Base-by-base conservation (phyloP, 225 moss, liverwort and hornwort genomes). In the Physcomitrium patens region DNA sequence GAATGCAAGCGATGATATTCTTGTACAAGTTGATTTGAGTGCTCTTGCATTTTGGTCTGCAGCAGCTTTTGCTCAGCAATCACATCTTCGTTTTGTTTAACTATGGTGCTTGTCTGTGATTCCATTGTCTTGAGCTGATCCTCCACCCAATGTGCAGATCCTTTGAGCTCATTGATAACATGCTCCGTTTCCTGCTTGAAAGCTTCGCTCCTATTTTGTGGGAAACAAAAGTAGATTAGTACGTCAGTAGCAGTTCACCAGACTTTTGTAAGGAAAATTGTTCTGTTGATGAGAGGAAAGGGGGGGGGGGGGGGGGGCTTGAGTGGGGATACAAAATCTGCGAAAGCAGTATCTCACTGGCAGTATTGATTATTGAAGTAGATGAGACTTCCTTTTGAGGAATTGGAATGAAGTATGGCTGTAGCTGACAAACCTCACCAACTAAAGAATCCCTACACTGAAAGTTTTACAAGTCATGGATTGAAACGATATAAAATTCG, bases 131-230 rank as follows among this genome's bases (percentile, higher is more conserved):
- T 87, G 14, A 99, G 68, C 73, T 89, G 89, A 41, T 58, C 79
- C 70, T 94, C 89, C 19, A 95, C 83, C 78, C 76, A 87, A 55
- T 99, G 86, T 12, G 93, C 94, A 65, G 84, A 84, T 19, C 80
- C 76, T 72, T 95, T 93, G 12, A 99, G 87, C 27, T 94, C 91
- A 51, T 99, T 94, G 37, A 99, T 87, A 48, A 99, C 81, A 1
- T 80, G 78, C 60, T 99, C 93, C 15, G 94, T 99, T 75, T 99
- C 94, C 37, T 77, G 75, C 78, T 93, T 94, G 67, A 99, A 99
- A 56, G 85, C 91, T 85, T 99, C 89, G 68, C 94, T 93, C 83
- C 96, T 96, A 84, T 44, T 44, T 28, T 49, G 63, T 16, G 22
- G 16, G 47, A 61, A 61, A 11, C 44, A 57, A 50, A 50, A 12